Base-by-base conservation (phyloP, 129 eudicot species). In the Silybum marianum region DNA sequence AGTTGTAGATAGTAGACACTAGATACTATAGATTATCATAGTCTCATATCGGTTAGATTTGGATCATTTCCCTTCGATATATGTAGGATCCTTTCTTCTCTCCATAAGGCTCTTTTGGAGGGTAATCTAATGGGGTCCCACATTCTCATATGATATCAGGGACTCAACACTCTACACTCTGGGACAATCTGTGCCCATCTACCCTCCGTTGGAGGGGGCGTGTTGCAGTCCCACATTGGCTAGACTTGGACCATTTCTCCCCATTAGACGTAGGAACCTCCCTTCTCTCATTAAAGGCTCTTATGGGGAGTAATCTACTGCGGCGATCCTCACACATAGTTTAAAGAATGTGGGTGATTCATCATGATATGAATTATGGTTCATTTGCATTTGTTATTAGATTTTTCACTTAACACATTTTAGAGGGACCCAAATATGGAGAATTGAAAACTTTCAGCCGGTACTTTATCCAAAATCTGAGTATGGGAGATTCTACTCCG, bases 351-450 rank as follows among this genome's bases (percentile, higher is more conserved):
- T 14, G 18, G 63, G 63, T 51, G 63, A 4, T 54, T 54, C 65
- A 54, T 58, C 23, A 58, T 7, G 66, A 51, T 42, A 73, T 71
- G 58, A 11, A 21, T 48, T 74, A 78, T 46, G 30, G 21, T 44
- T 16, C 76, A 58, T 63, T 81, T 75, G n/a, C 48, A 3, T 48
- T 72, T 60, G 66, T 48, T 68, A 32, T 78, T 81, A 60, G 76
- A 39, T 88, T 85, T 38, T 88, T 65, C 36, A 72, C 90, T 95
- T 95, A 90, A 95, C 94, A 58, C 74, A 24, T 74, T 71, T 23
- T 77, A 95, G 98, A 83, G 98, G 98, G 87, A 87, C 90, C 51
- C 97, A 95, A 84, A 90, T 92, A 75, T 95, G 98, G 98, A 89
- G 97, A 87, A 95, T 95, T 73, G 98, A 95, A 75, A 84, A 94